phyloP scores from a whole-genome alignment of 495 filamentous ascomycete genomes.

The Glonium stellatum region DNA sequence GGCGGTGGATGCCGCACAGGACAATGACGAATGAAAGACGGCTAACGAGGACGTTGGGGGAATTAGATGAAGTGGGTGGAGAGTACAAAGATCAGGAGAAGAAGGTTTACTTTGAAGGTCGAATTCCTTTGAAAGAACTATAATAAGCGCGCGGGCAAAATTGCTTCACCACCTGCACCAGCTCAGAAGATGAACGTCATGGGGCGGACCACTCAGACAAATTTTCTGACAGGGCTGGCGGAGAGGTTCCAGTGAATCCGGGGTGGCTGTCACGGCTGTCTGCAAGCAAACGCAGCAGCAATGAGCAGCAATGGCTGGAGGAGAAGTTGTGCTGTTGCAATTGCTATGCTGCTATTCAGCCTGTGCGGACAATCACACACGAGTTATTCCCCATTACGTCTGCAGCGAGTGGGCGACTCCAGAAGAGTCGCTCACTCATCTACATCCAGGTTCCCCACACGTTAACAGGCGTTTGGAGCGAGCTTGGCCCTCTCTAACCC shows the following conservation, averaged over 20 bases:
- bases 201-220: not conserved
- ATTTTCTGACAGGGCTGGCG: too few relatives aligned
- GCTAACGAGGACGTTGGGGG: not conserved
- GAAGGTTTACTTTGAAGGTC: not conserved
- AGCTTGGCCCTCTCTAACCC: not conserved
- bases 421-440: not conserved
- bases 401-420: too few relatives aligned
- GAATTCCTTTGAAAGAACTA: not conserved
- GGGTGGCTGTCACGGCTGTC: too few relatives aligned
- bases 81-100: not conserved
- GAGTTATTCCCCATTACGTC: too few relatives aligned
- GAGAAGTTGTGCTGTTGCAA: too few relatives aligned
- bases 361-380: too few relatives aligned
- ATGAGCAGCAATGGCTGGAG: too few relatives aligned
- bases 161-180: not conserved
- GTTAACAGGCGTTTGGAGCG: not conserved
- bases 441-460: not conserved
- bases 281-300: too few relatives aligned
- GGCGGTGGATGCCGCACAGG: slow-evolving; percentile 9
- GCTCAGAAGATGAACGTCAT: not conserved
- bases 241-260: too few relatives aligned
- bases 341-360: too few relatives aligned
- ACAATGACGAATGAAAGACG: slow-evolving; percentile 4
- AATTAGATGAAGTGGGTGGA: not conserved
- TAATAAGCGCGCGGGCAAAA: not conserved